Evolutionary conservation across 495 filamentous ascomycete species (phyloP).

Genomic region (Hypoxylon trugodes): DNA sequence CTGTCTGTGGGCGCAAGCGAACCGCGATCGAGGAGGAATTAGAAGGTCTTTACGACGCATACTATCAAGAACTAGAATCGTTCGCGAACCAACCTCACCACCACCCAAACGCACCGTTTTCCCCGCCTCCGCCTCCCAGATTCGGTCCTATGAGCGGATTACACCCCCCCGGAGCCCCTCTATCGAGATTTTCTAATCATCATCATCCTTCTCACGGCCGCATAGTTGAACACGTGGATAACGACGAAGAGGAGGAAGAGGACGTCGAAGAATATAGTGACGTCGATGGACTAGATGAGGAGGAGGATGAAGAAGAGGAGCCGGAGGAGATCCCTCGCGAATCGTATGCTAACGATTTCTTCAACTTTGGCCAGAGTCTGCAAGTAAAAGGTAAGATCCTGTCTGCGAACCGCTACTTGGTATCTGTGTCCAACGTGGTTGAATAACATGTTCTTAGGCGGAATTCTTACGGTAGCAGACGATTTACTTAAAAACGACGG

Average conservation of each 20-base stretch:
- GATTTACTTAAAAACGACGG: slow-evolving; percentile 98
- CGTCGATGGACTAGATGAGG: slow-evolving; percentile 69
- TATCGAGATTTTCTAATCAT: slow-evolving; percentile 56
- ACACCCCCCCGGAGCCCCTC: slow-evolving; percentile 56
- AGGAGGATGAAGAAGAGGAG: slow-evolving; percentile 69
- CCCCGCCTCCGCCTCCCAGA: slow-evolving; percentile 72
- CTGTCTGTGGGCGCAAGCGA: slow-evolving; percentile 94
- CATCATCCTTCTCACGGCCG: slow-evolving; percentile 61
- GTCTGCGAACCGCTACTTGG: slow-evolving; percentile 33
- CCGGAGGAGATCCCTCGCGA: slow-evolving; percentile 66
- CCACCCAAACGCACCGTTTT: slow-evolving; percentile 60
- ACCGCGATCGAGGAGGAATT: slow-evolving; percentile 98
- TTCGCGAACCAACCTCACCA: slow-evolving; percentile 89
- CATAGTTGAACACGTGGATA: slow-evolving; percentile 66
- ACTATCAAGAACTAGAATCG: slow-evolving; percentile 97
- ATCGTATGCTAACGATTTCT: slow-evolving; percentile 81
- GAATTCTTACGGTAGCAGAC: slow-evolving; percentile 97
- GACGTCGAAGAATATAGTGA: slow-evolving; percentile 61
- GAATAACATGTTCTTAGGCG: slow-evolving; percentile 68
- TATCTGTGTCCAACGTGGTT: slow-evolving; percentile 42
- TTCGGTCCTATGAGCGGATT: slow-evolving; percentile 62
- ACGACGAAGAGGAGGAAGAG: slow-evolving; percentile 74
- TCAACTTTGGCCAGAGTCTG: slow-evolving; percentile 96
- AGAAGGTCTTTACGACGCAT: slow-evolving; percentile 98
- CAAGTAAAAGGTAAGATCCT: slow-evolving; percentile 87